Evolutionary conservation across 371 early-diverging fungal genomes (phyloP).

Genomic region (Apophysomyces sp.): DNA sequence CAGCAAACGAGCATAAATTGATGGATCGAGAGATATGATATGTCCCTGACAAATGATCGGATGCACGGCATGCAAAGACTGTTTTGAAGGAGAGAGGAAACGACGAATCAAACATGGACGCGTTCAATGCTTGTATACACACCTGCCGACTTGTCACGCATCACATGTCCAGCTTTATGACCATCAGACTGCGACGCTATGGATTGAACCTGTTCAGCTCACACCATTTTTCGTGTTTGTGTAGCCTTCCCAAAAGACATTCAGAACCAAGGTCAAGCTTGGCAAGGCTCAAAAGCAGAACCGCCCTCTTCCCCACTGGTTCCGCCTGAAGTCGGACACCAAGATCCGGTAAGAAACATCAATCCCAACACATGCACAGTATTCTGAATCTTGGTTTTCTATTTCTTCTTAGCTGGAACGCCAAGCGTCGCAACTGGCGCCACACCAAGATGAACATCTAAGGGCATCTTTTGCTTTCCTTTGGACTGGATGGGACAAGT

Average conservation of each 20-base stretch:
- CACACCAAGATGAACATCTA: slow-evolving; percentile 94
- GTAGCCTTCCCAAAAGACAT: slow-evolving; percentile 91
- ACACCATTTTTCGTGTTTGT: slow-evolving; percentile 2
- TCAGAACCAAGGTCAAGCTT: slow-evolving; percentile 91
- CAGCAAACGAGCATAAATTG: background rate
- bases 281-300: slow-evolving; percentile 97
- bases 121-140: no score
- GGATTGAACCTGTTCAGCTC: background rate
- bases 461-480: slow-evolving; percentile 14
- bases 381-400: background rate
- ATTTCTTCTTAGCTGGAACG: slow-evolving; percentile 73
- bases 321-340: slow-evolving; percentile 90
- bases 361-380: background rate
- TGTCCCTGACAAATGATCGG: background rate
- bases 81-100: no score
- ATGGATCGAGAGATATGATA: background rate
- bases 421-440: slow-evolving; percentile 98
- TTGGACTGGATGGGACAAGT: background rate
- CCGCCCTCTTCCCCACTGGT: slow-evolving; percentile 96
- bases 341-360: slow-evolving; percentile 67
- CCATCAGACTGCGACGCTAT: no score
- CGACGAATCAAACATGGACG: no score
- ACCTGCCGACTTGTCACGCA: no score
- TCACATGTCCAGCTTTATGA: no score
- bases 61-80: no score